These are phyloP conservation scores for Alternaria infectoria DNA, from an alignment of 2,329 filamentous ascomycete species.

Conservation along the genomic window DNA sequence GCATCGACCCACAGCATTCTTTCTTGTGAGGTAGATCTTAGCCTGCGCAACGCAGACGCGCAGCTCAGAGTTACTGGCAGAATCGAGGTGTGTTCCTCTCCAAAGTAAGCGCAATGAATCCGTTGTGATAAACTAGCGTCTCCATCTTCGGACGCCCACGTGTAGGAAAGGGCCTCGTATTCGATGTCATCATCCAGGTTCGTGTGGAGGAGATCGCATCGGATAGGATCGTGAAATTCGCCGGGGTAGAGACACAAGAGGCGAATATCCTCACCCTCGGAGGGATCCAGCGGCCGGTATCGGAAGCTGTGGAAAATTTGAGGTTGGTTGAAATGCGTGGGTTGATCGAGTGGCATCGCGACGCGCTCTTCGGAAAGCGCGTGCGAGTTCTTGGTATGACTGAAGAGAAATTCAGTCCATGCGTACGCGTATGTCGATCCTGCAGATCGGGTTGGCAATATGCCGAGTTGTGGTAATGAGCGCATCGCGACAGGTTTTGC, in stretches of 20 bases:
- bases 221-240: conserved; percentile 10
- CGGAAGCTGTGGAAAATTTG: conserved; percentile 1
- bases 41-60: conserved; percentile 15
- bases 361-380: conserved; percentile 10
- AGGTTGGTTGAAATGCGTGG: background rate
- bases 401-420: conserved; percentile 13
- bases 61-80: conserved; percentile 17
- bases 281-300: conserved; percentile 9
- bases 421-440: conserved; percentile 7
- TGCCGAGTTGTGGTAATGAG: conserved; percentile 4
- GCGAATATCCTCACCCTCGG: conserved; percentile 11
- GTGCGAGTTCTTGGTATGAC: conserved; percentile 10
- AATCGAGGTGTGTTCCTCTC: background rate
- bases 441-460: conserved; percentile 10
- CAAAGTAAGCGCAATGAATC: conserved; percentile 13
- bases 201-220: conserved; percentile 12
- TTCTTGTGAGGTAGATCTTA: conserved; percentile 4
- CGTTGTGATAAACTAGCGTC: conserved; percentile 14
- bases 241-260: conserved; percentile 11
- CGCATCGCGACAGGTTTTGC: conserved; percentile 5
- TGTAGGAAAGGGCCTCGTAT: conserved; percentile 32
- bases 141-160: conserved; percentile 25
- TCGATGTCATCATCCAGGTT: conserved; percentile 11
- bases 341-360: conserved; percentile 7
- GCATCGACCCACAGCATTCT: conserved; percentile 23